Percentiles rank a stretch among this genome's conserved stretches.
These are phyloP conservation scores for Saturnispora sekii DNA, from an alignment of 805 yeast genomes.

Conservation along the genomic window DNA sequence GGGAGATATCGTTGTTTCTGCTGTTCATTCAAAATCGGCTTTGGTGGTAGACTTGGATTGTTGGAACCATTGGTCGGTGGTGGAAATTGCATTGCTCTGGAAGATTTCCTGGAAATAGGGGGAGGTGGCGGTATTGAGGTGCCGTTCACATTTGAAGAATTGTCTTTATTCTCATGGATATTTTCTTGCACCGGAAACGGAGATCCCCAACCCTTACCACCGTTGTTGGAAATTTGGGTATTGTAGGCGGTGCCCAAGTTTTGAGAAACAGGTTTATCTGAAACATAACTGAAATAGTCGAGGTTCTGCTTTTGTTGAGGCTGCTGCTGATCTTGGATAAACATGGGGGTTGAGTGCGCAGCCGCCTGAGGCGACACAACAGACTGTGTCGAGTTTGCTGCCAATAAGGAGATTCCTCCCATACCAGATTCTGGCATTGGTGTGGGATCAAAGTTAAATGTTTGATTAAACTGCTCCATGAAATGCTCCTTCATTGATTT, in stretches of 20 bases:
- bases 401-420: constrained; percentile 10
- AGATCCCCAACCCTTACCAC: too few species aligned
- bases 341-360: background rate
- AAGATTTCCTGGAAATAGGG: constrained; percentile 22
- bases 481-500: constrained; percentile 31
- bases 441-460: constrained; percentile 9
- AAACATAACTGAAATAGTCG: background rate
- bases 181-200: background rate
- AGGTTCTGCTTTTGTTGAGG: background rate
- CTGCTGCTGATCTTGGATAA: constrained; percentile 1
- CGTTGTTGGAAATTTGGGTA: too few species aligned
- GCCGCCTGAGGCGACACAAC: background rate
- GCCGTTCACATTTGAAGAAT: constrained; percentile 14
- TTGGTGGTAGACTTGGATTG: constrained; percentile 24
- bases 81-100: constrained; percentile 16
- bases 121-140: constrained; percentile 24
- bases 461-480: constrained; percentile 15
- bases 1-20: constrained; percentile 23
- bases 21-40: constrained; percentile 21
- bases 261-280: too few species aligned
- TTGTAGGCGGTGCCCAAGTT: too few species aligned
- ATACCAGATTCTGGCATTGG: background rate
- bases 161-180: constrained; percentile 6
- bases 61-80: background rate
- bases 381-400: constrained; percentile 5